Conservation (phyloP, 352 stramenopile species). For the Pythium sp. region DNA sequence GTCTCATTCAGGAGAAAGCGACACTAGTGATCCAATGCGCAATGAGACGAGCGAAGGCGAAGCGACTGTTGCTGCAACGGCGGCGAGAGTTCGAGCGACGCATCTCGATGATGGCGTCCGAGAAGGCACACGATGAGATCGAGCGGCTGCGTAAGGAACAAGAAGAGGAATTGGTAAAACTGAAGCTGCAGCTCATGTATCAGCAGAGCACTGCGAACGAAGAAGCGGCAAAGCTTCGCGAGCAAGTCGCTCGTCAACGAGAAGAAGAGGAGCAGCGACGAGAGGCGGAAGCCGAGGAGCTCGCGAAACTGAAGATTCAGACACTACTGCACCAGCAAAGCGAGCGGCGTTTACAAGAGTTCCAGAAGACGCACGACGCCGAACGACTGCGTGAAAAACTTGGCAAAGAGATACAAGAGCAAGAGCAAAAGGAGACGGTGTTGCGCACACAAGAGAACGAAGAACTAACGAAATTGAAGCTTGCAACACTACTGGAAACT, state of each 20-base stretch:
- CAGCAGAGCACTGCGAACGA: slow-evolving; percentile 50
- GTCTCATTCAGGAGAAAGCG: slow-evolving; percentile 40
- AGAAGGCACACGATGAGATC: slow-evolving; percentile 82
- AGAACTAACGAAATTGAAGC: slow-evolving; percentile 47
- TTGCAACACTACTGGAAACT: slow-evolving; percentile 42
- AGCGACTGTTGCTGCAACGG: slow-evolving; percentile 35
- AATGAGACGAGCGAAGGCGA: slow-evolving; percentile 42
- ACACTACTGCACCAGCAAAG: slow-evolving; percentile 56
- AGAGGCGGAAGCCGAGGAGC: slow-evolving; percentile 49
- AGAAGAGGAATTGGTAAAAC: slow-evolving; percentile 59
- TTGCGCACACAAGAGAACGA: slow-evolving; percentile 64
- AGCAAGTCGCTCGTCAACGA: slow-evolving; percentile 43
- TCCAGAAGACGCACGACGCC: slow-evolving; percentile 29
- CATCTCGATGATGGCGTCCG: slow-evolving; percentile 78
- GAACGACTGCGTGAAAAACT: slow-evolving; percentile 42
- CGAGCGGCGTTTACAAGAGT: slow-evolving; percentile 36
- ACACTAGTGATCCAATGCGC: slow-evolving; percentile 68
- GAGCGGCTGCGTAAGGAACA: slow-evolving; percentile 68
- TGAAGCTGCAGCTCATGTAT: slow-evolving; percentile 64
- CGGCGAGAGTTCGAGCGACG: slow-evolving; percentile 71
- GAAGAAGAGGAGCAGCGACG: slow-evolving; percentile 43
- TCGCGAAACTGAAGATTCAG: slow-evolving; percentile 52
- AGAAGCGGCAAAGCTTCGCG: slow-evolving; percentile 38
- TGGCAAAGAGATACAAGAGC: slow-evolving; percentile 36
- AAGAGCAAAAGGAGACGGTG: slow-evolving; percentile 41